Evolutionary conservation across 2,329 filamentous ascomycete species (phyloP).

Genomic region (Scolecobasidium constrictum): DNA sequence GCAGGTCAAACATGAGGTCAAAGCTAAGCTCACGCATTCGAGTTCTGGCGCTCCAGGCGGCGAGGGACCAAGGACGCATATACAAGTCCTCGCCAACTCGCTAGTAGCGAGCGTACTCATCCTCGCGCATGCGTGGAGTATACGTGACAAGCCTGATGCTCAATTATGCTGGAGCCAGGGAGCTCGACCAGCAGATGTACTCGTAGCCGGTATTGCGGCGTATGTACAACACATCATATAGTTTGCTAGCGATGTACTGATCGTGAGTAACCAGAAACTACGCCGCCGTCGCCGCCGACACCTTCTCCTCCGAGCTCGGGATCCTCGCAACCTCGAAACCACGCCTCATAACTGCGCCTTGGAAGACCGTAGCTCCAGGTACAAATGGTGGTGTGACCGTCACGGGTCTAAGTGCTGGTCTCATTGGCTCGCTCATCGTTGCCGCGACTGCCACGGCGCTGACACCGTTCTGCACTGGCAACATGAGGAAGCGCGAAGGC

Average conservation of each 20-base stretch:
- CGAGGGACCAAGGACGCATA: conserved; percentile 71
- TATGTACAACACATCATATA: conserved; percentile 17
- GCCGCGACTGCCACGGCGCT: conserved; percentile 58
- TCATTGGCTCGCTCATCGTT: conserved; percentile 59
- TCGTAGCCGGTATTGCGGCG: conserved; percentile 38
- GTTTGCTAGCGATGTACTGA: background rate
- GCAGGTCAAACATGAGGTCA: conserved; percentile 77
- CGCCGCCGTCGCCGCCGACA: conserved; percentile 83
- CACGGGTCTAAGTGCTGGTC: conserved; percentile 61
- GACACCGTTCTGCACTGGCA: conserved; percentile 51
- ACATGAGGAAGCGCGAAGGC: conserved; percentile 17
- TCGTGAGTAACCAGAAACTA: conserved; percentile 77
- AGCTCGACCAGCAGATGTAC: conserved; percentile 23
- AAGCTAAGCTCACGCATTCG: conserved; percentile 69
- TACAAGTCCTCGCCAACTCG: conserved; percentile 89
- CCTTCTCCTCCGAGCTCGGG: conserved; percentile 88
- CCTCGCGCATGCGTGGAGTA: conserved; percentile 37
- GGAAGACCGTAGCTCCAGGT: conserved; percentile 73
- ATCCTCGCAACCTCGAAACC: conserved; percentile 70
- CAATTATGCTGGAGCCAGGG: conserved; percentile 16
- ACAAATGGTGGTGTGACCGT: conserved; percentile 88
- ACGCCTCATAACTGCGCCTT: conserved; percentile 72
- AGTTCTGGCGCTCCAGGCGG: conserved; percentile 63
- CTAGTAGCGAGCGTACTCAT: conserved; percentile 60
- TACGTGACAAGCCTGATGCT: conserved; percentile 17